These are phyloP conservation scores for Exophiala lecanii-corni DNA, from an alignment of 2,329 filamentous ascomycete genomes.

Conservation along the genomic window DNA sequence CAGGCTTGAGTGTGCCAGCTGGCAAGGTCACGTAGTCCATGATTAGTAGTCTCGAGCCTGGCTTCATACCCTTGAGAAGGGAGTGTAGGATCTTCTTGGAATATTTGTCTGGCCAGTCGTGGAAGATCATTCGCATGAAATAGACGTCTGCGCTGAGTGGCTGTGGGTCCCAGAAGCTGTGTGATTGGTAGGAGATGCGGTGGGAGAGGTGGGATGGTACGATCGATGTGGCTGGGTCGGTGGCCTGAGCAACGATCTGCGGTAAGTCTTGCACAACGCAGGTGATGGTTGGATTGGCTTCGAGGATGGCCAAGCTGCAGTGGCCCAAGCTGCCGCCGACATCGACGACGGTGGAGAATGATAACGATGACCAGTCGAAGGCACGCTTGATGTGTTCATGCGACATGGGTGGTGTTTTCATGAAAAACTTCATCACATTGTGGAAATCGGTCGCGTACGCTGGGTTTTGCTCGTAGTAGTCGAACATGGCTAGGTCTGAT, in stretches of 20 bases:
- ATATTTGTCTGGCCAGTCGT: conserved; percentile 57
- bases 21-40: conserved; percentile 33
- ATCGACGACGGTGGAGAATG: conserved; percentile 8
- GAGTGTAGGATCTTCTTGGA: conserved; percentile 47
- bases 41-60: conserved; percentile 47
- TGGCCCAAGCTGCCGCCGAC: conserved; percentile 15
- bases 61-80: conserved; percentile 53
- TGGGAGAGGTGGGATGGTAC: conserved; percentile 1
- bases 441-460: conserved; percentile 11
- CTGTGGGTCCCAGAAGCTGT: conserved; percentile 58
- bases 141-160: conserved; percentile 54
- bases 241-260: not conserved
- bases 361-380: conserved; percentile 5
- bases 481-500: conserved; percentile 31
- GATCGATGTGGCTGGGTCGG: conserved; percentile 4
- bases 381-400: conserved; percentile 8
- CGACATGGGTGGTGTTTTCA: conserved; percentile 6
- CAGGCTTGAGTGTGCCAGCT: conserved; percentile 7
- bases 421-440: conserved; percentile 10
- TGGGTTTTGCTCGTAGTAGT: conserved; percentile 27
- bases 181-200: conserved; percentile 28
- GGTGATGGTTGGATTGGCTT: conserved; percentile 25
- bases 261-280: conserved; percentile 24
- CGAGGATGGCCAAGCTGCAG: conserved; percentile 27
- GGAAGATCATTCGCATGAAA: conserved; percentile 57